These are phyloP conservation scores for Epichloe sibirici DNA, from an alignment of 2,329 filamentous ascomycete species.

Conservation along the genomic window DNA sequence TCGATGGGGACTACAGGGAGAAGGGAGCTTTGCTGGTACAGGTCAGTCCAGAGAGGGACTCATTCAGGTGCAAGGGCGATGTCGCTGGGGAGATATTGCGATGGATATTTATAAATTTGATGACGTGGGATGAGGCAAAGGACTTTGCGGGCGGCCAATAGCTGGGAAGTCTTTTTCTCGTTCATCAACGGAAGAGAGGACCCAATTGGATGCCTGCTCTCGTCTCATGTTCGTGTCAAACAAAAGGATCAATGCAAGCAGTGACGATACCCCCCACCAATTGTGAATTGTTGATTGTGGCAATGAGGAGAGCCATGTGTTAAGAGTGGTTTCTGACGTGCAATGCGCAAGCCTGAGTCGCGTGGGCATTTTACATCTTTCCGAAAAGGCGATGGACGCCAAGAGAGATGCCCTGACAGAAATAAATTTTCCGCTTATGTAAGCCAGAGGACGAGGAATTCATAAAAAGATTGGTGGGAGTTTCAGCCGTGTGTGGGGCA, in stretches of 20 bases:
- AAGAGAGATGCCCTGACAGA: too few species aligned
- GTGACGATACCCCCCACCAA: background rate
- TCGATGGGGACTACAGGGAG: background rate
- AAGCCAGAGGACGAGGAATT: too few species aligned
- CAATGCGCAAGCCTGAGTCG: too few species aligned
- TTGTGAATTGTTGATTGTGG: background rate
- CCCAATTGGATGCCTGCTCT: background rate
- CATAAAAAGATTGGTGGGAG: too few species aligned
- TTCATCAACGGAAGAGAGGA: too few species aligned
- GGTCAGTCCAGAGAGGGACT: background rate
- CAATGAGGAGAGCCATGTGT: too few species aligned
- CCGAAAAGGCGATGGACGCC: too few species aligned
- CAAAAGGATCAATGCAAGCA: background rate
- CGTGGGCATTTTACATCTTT: too few species aligned
- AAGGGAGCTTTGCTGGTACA: constrained; percentile 1
- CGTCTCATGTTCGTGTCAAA: background rate
- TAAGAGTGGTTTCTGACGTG: too few species aligned
- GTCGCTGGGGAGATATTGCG: constrained; percentile 5
- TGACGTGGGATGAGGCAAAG: constrained; percentile 6
- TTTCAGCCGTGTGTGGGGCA: too few species aligned
- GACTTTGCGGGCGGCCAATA: background rate
- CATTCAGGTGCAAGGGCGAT: constrained; percentile 1
- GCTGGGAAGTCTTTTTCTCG: background rate
- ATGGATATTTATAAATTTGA: constrained; percentile 5
- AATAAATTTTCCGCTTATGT: too few species aligned